These are phyloP conservation scores for Amphirosellinia nigrospora DNA, from an alignment of 495 filamentous ascomycete species.

Conservation along the genomic window DNA sequence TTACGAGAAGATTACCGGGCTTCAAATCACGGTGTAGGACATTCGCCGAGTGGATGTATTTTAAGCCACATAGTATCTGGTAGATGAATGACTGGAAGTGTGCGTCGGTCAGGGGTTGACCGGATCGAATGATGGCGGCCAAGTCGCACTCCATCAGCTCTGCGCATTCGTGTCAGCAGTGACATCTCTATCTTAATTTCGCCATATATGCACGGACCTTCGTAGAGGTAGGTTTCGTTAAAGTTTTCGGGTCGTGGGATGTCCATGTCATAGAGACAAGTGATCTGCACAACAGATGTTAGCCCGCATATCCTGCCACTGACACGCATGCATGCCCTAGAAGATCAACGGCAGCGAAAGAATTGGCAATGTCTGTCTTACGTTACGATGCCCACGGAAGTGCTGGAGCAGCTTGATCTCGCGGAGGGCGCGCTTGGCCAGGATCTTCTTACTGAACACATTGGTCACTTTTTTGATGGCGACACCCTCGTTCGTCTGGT, in stretches of 20 bases:
- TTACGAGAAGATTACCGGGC: slow-evolving; percentile 94
- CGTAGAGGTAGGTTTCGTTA: slow-evolving; percentile 98
- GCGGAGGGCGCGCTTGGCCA: slow-evolving; percentile 94
- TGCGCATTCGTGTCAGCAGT: slow-evolving; percentile 45
- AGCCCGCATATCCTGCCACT: not conserved
- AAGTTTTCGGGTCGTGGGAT: slow-evolving; percentile 98
- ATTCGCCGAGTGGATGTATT: slow-evolving; percentile 98
- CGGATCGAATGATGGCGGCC: slow-evolving; percentile 96
- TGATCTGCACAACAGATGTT: slow-evolving; percentile 68
- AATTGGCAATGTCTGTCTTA: slow-evolving; percentile 36
- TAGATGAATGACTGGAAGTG: slow-evolving; percentile 96
- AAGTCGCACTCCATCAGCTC: slow-evolving; percentile 99
- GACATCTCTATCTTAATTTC: not conserved
- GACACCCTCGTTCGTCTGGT: slow-evolving; percentile 90
- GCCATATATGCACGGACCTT: slow-evolving; percentile 65
- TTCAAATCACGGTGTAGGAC: slow-evolving; percentile 96
- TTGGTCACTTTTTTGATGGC: slow-evolving; percentile 99
- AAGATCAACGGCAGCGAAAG: not conserved
- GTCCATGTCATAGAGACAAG: slow-evolving; percentile 99
- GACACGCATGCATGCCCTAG: not conserved
- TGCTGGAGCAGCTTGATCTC: slow-evolving; percentile 99
- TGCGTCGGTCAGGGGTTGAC: slow-evolving; percentile 93
- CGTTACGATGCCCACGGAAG: slow-evolving; percentile 79
- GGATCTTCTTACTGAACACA: slow-evolving; percentile 99
- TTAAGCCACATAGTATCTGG: slow-evolving; percentile 92